Percentiles rank a stretch among this genome's conserved stretches.
phyloP scores from a whole-genome alignment of 305 asterid species.

The Lippia alba region DNA sequence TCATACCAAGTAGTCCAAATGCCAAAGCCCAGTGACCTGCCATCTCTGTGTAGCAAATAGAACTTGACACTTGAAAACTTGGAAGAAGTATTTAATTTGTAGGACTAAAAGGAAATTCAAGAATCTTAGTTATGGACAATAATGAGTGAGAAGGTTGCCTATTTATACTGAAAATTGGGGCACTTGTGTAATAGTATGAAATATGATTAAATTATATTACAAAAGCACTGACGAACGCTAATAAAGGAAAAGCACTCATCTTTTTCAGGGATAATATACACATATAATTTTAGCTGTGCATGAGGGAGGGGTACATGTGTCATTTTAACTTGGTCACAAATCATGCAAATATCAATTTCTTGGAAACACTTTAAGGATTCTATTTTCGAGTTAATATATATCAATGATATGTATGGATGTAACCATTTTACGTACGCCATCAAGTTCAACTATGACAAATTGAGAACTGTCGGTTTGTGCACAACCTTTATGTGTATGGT shows the following conservation, averaged over 20 bases:
- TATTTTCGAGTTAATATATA: neutral
- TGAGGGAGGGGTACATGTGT: conserved; percentile 32
- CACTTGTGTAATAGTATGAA: conserved; percentile 32
- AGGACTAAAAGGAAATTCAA: neutral
- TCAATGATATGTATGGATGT: conserved; percentile 5
- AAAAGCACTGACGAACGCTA: conserved; percentile 27
- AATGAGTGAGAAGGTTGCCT: conserved; percentile 31
- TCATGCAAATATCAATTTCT: conserved; percentile 27
- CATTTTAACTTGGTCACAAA: conserved; percentile 11
- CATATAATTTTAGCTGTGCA: conserved; percentile 17
- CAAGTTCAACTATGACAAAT: neutral
- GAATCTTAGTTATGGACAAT: conserved; percentile 27
- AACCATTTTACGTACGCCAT: neutral
- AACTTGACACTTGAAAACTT: neutral
- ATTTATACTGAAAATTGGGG: conserved; percentile 43
- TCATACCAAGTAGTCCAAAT: conserved; percentile 57
- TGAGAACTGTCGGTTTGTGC: too few species aligned
- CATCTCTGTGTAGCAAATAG: conserved; percentile 33
- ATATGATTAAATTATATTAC: conserved; percentile 22
- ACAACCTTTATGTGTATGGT: neutral
- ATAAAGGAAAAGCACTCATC: conserved; percentile 37
- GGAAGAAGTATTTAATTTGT: neutral
- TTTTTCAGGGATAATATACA: conserved; percentile 15
- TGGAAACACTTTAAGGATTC: neutral
- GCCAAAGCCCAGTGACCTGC: conserved; percentile 50